Percentiles rank a stretch among this genome's conserved stretches.
Evolutionary conservation across 192 early-diverging fungal genomes (phyloP).

Genomic region (Allomyces macrogynus): DNA sequence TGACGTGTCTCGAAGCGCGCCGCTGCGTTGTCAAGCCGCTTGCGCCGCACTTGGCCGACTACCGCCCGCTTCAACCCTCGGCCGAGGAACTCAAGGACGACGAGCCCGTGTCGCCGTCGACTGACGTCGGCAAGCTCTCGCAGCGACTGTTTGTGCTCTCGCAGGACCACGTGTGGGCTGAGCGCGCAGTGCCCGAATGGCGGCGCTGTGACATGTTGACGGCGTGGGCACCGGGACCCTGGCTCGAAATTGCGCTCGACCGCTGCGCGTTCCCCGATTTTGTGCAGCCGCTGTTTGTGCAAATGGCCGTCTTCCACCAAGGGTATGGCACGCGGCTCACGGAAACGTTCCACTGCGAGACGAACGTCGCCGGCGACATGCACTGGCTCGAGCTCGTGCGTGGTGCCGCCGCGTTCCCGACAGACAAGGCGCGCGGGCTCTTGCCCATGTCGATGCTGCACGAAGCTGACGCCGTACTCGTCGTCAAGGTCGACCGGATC

Average conservation of each 20-base stretch:
- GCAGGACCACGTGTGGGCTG: too few relatives aligned
- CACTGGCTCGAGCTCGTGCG: neutral
- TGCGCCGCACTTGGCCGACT: too few relatives aligned
- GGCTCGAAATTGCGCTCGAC: neutral
- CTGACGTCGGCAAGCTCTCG: too few relatives aligned
- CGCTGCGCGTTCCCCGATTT: neutral
- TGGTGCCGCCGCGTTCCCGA: neutral
- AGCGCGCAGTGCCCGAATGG: too few relatives aligned
- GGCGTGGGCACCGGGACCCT: neutral
- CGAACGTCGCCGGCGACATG: neutral
- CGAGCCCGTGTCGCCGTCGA: too few relatives aligned
- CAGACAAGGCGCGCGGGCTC: neutral
- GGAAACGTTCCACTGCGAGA: neutral
- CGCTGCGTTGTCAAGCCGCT: too few relatives aligned
- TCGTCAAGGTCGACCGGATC: neutral
- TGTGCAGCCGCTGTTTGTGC: neutral
- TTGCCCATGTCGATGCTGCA: neutral
- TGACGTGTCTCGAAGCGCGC: too few relatives aligned
- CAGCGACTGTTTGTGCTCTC: too few relatives aligned
- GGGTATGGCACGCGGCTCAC: neutral
- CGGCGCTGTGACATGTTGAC: too few relatives aligned
- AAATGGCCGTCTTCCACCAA: neutral
- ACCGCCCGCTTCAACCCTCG: too few relatives aligned
- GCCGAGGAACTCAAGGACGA: too few relatives aligned
- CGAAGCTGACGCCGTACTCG: neutral